Percentiles rank a stretch among this genome's conserved stretches.
phyloP scores from a whole-genome alignment of 805 yeast genomes.

The Kodamaea neixiangensis region DNA sequence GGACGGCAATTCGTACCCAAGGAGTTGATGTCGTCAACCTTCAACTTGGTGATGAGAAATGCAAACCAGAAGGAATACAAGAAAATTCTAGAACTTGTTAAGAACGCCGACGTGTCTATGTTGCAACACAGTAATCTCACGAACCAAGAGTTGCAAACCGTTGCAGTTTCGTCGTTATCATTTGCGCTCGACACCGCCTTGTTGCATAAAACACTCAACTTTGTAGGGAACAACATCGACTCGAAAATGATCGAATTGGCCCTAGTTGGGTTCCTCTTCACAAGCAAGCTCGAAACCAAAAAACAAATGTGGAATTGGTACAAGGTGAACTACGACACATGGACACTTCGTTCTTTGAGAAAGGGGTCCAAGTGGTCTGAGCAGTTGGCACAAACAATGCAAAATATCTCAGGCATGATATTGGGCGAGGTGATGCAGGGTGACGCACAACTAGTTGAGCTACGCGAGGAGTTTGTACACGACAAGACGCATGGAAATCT shows the following conservation, averaged over 20 bases:
- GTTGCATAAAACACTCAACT: conserved; percentile 56
- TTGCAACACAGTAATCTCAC: conserved; percentile 37
- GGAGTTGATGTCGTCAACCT: conserved; percentile 47
- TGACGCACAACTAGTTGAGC: conserved; percentile 28
- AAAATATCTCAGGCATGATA: conserved; percentile 43
- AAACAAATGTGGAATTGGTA: conserved; percentile 59
- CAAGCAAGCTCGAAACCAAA: conserved; percentile 30
- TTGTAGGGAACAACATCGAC: conserved; percentile 57
- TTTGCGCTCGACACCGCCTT: conserved; percentile 48
- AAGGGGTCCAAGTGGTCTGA: conserved; percentile 48
- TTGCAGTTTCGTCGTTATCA: conserved; percentile 58
- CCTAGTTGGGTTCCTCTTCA: conserved; percentile 53
- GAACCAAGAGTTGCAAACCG: conserved; percentile 49
- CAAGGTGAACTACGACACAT: conserved; percentile 49
- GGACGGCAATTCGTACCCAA: conserved; percentile 52
- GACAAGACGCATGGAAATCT: conserved; percentile 28
- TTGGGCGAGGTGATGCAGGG: conserved; percentile 42
- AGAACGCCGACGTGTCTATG: conserved; percentile 48
- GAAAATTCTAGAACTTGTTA: conserved; percentile 54
- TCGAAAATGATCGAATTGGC: conserved; percentile 55
- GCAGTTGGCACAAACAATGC: conserved; percentile 47
- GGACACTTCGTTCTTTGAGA: conserved; percentile 51
- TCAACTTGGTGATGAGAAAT: conserved; percentile 43
- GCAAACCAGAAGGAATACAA: conserved; percentile 57
- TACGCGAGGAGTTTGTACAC: conserved; percentile 30